These are phyloP conservation scores for Colletotrichum tofieldiae DNA, from an alignment of 2,329 filamentous ascomycete genomes.

Conservation along the genomic window DNA sequence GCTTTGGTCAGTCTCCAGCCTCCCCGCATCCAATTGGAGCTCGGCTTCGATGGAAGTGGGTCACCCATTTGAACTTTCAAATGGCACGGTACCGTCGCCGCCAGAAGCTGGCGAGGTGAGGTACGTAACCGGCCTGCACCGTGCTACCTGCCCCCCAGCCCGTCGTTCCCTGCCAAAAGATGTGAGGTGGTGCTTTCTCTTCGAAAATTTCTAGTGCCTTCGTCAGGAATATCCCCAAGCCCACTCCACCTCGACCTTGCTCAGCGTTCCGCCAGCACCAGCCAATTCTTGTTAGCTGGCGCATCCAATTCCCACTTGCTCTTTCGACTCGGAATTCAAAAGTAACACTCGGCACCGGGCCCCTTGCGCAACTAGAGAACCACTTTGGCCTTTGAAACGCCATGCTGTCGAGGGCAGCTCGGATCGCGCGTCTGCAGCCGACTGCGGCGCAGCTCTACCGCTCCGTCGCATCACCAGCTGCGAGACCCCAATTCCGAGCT, in stretches of 20 bases:
- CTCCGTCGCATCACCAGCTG: slow-evolving; percentile 38
- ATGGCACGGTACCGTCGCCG: not conserved
- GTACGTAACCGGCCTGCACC: slow-evolving; percentile 10
- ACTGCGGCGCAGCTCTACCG: slow-evolving; percentile 43
- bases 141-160: not conserved
- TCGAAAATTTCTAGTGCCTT: slow-evolving; percentile 42
- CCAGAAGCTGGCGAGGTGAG: not conserved
- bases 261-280: slow-evolving; percentile 18
- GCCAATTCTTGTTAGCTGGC: slow-evolving; percentile 19
- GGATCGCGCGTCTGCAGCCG: slow-evolving; percentile 44
- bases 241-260: slow-evolving; percentile 30
- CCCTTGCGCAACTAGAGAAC: not conserved
- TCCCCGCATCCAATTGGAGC: not conserved
- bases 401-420: slow-evolving; percentile 47
- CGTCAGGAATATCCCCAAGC: slow-evolving; percentile 36
- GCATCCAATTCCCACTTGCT: slow-evolving; percentile 5
- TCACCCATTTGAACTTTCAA: not conserved
- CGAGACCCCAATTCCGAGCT: slow-evolving; percentile 36
- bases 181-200: slow-evolving; percentile 32
- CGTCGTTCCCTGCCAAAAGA: slow-evolving; percentile 6
- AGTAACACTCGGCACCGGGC: not conserved
- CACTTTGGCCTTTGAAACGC: slow-evolving; percentile 35
- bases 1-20: not conserved
- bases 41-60: not conserved
- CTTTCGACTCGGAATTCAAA: not conserved